These are phyloP conservation scores for Histomonas meleagridis DNA, from an alignment of 208 protist genomes.

Conservation along the genomic window DNA sequence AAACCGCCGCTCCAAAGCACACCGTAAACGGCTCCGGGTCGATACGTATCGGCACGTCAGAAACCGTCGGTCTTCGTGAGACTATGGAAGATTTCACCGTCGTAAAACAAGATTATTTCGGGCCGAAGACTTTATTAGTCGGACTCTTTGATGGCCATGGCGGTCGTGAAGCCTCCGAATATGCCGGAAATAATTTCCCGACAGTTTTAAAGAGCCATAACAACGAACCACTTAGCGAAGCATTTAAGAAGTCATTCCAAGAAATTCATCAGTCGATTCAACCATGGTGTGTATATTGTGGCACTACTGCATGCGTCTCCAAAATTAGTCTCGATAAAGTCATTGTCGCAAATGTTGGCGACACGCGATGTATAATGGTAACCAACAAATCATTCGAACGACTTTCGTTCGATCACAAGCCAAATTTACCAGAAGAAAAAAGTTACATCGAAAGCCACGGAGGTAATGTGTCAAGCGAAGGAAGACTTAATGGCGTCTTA, in stretches of 20 bases:
- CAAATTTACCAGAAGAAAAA: background rate
- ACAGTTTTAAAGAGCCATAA: background rate
- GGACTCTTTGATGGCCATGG: constrained; percentile 12
- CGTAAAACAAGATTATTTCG: background rate
- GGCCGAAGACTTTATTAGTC: background rate
- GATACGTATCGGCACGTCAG: background rate
- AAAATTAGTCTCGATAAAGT: background rate
- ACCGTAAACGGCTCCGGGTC: no score
- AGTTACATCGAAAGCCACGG: background rate
- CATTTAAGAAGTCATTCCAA: background rate
- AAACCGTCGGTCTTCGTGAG: background rate
- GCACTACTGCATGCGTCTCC: background rate
- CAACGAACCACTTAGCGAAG: background rate
- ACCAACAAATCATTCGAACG: background rate
- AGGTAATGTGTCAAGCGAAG: background rate
- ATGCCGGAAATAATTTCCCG: background rate
- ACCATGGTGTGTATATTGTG: background rate
- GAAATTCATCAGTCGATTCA: background rate
- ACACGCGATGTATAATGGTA: background rate
- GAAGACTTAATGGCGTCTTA: background rate
- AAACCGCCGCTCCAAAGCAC: no score
- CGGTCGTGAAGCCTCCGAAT: background rate
- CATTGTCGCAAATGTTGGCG: background rate
- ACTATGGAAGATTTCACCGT: background rate
- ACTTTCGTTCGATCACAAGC: background rate